phyloP scores from a whole-genome alignment of 1,284 basidiomycete genomes.

The Cutaneotrichosporon cutaneum region DNA sequence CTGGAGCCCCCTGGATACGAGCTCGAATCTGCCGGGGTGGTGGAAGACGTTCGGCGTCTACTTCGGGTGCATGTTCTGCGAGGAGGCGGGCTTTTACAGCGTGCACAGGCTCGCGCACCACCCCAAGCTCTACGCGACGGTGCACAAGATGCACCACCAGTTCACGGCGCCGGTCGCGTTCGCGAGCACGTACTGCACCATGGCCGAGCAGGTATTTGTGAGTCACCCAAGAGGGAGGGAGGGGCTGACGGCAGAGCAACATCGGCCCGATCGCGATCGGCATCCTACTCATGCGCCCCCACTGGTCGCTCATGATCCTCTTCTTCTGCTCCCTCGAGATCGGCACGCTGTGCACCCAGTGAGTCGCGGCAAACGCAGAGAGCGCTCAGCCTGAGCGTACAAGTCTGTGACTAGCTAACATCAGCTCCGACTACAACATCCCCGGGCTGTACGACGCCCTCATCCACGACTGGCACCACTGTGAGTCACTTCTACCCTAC shows the following conservation, averaged over 20 bases:
- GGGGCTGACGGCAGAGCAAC: constrained; percentile 20
- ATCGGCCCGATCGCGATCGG: constrained; percentile 21
- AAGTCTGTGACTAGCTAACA: background rate
- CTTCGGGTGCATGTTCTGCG: constrained; percentile 21
- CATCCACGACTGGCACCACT: constrained; percentile 30
- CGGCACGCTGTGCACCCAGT: constrained; percentile 25
- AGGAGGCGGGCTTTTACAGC: constrained; percentile 24
- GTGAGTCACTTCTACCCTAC: too few relatives aligned
- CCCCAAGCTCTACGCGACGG: constrained; percentile 15
- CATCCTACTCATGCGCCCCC: constrained; percentile 16
- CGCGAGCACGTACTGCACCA: constrained; percentile 23
- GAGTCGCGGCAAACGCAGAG: constrained; percentile 1
- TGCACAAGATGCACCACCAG: constrained; percentile 28
- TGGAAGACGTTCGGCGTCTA: constrained; percentile 18
- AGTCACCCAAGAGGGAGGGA: background rate
- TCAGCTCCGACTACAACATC: constrained; percentile 26
- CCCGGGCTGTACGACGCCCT: constrained; percentile 25
- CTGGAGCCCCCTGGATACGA: constrained; percentile 8
- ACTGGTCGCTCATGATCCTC: constrained; percentile 23
- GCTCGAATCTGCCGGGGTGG: constrained; percentile 11
- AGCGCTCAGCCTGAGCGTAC: too few relatives aligned
- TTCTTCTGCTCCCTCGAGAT: constrained; percentile 23
- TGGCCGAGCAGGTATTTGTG: constrained; percentile 24
- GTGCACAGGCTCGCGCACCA: constrained; percentile 21
- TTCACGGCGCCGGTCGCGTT: constrained; percentile 27